These are phyloP conservation scores for Lolium multiflorum DNA, from an alignment of 176 grass and related monocot species.

Conservation along the genomic window DNA sequence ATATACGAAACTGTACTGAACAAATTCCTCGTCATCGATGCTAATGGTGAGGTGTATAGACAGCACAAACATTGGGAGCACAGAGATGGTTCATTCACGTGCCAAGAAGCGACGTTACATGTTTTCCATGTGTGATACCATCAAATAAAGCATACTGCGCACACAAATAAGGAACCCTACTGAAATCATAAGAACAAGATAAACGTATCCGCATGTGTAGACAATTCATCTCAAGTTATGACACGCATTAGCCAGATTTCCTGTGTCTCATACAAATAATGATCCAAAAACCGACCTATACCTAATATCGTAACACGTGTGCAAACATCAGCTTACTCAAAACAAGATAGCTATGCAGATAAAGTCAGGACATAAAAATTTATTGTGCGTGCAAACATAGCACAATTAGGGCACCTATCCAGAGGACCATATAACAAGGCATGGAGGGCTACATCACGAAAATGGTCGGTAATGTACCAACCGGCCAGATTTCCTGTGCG, in stretches of 20 bases:
- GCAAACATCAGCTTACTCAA: background rate
- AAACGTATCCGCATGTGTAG: background rate
- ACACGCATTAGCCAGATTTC: background rate
- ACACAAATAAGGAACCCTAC: conserved; percentile 14
- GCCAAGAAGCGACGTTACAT: background rate
- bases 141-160: conserved; percentile 3
- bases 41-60: conserved; percentile 8
- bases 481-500: conserved; percentile 15
- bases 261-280: conserved; percentile 9
- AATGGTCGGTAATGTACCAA: conserved; percentile 19
- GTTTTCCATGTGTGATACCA: background rate
- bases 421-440: background rate
- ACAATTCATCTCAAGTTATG: conserved; percentile 18
- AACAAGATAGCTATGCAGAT: conserved; percentile 8
- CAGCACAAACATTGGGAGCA: conserved; percentile 7
- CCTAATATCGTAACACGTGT: background rate
- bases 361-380: background rate
- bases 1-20: background rate
- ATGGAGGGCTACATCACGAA: conserved; percentile 18
- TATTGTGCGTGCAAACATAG: background rate
- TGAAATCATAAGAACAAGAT: background rate
- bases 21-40: background rate
- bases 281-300: conserved; percentile 25
- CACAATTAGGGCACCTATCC: conserved; percentile 12
- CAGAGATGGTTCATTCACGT: background rate